Percentiles rank a stretch among this genome's conserved stretches.
These are phyloP conservation scores for Aspergillus ustus DNA, from an alignment of 2,329 filamentous ascomycete genomes.

Conservation along the genomic window DNA sequence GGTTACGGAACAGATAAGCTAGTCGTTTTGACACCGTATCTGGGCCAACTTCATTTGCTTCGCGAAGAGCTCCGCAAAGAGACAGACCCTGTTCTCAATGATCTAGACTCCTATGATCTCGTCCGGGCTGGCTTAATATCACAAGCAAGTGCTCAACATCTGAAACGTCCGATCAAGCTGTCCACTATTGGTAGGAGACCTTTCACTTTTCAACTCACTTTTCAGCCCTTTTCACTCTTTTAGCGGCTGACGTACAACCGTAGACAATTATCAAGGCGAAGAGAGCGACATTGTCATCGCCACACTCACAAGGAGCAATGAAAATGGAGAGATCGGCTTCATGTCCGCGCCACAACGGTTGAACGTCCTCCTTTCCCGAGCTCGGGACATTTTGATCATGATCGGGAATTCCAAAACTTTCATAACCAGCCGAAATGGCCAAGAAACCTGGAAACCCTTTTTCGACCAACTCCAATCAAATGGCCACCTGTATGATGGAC, in stretches of 20 bases:
- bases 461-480: slow-evolving; percentile 60
- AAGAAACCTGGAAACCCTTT: slow-evolving; percentile 61
- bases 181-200: slow-evolving; percentile 68
- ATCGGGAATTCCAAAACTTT: slow-evolving; percentile 74
- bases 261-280: slow-evolving; percentile 80
- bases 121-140: slow-evolving; percentile 66
- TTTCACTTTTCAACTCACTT: background rate
- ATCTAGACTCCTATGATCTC: slow-evolving; percentile 69
- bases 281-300: slow-evolving; percentile 74
- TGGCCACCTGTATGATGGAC: slow-evolving; percentile 61
- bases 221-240: background rate
- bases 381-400: slow-evolving; percentile 68
- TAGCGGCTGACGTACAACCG: slow-evolving; percentile 54
- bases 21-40: slow-evolving; percentile 73
- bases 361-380: slow-evolving; percentile 72
- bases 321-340: slow-evolving; percentile 69
- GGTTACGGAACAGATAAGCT: slow-evolving; percentile 69
- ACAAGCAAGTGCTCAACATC: slow-evolving; percentile 54
- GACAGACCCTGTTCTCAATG: slow-evolving; percentile 69
- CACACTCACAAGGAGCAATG: slow-evolving; percentile 71
- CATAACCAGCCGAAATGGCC: slow-evolving; percentile 61
- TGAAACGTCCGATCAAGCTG: slow-evolving; percentile 61
- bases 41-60: slow-evolving; percentile 69
- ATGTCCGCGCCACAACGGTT: slow-evolving; percentile 68
- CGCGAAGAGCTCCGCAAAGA: slow-evolving; percentile 57